Conservation (phyloP, 345 rosid genomes). For the Eucalyptus leucophloia region DNA sequence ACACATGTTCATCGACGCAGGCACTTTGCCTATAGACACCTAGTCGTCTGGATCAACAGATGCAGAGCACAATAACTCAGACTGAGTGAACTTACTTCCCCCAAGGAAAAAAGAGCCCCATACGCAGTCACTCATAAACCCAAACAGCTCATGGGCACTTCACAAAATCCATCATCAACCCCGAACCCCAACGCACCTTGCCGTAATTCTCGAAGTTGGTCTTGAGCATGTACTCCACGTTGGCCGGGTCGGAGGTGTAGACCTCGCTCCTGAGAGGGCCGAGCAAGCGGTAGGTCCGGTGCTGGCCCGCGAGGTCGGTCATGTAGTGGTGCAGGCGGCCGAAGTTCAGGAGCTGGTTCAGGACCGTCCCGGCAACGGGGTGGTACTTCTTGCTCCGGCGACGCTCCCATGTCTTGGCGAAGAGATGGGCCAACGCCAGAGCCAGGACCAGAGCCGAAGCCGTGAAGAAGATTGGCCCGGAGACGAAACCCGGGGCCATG, state of each 20-base stretch:
- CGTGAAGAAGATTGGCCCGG: not conserved
- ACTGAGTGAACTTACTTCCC: not conserved
- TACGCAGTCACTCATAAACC: not conserved
- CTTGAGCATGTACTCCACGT: constrained; percentile 38
- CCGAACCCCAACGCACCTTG: constrained; percentile 8
- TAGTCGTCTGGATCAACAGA: not conserved
- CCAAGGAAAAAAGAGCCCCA: not conserved
- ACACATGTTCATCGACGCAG: not conserved
- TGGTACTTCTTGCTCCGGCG: constrained; percentile 9
- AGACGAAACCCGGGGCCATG: not conserved
- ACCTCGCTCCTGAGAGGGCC: constrained; percentile 30
- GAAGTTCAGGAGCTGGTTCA: constrained; percentile 47
- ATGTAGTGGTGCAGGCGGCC: constrained; percentile 35
- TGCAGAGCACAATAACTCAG: not conserved
- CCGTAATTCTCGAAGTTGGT: constrained; percentile 35
- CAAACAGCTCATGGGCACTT: not conserved
- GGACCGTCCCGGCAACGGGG: constrained; percentile 39
- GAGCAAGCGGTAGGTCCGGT: constrained; percentile 37
- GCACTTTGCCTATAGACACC: not conserved
- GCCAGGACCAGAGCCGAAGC: constrained; percentile 3
- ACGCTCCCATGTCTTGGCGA: not conserved
- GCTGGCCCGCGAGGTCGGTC: constrained; percentile 28
- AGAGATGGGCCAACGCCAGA: not conserved
- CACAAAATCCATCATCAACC: not conserved
- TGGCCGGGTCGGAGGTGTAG: constrained; percentile 32